Conservation (phyloP, 2,329 filamentous ascomycete genomes). For the Hypoxylon sp. region DNA sequence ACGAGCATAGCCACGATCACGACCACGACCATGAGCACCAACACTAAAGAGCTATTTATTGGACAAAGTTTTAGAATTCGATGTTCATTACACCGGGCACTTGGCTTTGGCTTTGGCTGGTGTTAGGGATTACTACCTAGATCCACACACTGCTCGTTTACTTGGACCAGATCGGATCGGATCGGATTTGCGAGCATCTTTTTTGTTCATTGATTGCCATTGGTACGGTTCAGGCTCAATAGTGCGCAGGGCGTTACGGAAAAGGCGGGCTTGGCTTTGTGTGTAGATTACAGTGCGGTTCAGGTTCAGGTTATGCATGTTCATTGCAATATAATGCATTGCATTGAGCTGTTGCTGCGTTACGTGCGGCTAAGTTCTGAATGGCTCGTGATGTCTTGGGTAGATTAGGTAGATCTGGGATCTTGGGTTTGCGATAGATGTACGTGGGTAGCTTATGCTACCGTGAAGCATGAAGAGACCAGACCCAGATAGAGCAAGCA, state of each 20-base stretch:
- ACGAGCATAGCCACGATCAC: conserved; percentile 25
- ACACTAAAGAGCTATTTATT: background rate
- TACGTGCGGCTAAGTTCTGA: background rate
- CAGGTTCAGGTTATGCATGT: conserved; percentile 22
- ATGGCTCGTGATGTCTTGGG: background rate
- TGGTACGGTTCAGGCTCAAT: conserved; percentile 12
- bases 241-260: conserved; percentile 34
- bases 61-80: conserved; percentile 6
- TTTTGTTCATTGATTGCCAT: conserved; percentile 5
- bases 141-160: background rate
- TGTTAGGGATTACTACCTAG: background rate
- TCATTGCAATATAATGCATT: conserved; percentile 16
- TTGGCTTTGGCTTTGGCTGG: conserved; percentile 17
- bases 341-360: background rate
- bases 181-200: conserved; percentile 10
- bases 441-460: background rate
- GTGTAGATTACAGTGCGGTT: conserved; percentile 20
- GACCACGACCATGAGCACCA: conserved; percentile 4
- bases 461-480: no score
- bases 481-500: background rate
- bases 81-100: conserved; percentile 25
- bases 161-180: background rate
- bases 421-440: background rate
- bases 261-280: conserved; percentile 6
- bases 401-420: background rate